phyloP scores from a whole-genome alignment of 169 alveolate species.

The Fabrea salina region DNA sequence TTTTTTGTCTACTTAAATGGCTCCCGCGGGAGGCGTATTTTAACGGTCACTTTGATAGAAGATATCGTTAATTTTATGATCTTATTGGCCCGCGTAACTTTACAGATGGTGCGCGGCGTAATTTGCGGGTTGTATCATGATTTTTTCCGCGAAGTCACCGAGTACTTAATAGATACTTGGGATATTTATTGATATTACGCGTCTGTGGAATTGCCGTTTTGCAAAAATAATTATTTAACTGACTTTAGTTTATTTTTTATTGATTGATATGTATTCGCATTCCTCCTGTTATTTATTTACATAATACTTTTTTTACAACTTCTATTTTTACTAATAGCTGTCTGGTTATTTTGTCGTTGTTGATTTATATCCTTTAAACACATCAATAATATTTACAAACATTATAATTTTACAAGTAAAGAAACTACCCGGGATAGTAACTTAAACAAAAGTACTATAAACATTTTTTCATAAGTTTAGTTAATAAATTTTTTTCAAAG shows the following conservation, averaged over 20 bases:
- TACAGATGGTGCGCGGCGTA: not conserved
- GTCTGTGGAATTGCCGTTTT: not conserved
- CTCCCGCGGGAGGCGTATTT: not conserved
- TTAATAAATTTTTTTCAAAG: too few species aligned
- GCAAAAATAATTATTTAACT: not conserved
- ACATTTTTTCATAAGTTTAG: too few species aligned
- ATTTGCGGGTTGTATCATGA: not conserved
- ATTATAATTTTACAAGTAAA: too few species aligned
- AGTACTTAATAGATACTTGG: not conserved
- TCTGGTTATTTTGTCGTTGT: not conserved
- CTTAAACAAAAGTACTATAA: too few species aligned
- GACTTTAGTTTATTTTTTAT: not conserved
- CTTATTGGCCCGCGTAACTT: not conserved
- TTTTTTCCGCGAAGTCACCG: not conserved
- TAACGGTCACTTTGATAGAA: not conserved
- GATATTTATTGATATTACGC: not conserved
- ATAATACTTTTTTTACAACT: not conserved
- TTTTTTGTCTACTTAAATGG: not conserved
- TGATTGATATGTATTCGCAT: not conserved
- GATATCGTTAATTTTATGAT: not conserved
- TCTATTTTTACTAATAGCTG: not conserved
- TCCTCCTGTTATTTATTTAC: not conserved
- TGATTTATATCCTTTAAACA: not conserved
- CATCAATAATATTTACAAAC: too few species aligned
- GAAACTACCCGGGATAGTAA: too few species aligned